phyloP scores from a whole-genome alignment of 2,329 filamentous ascomycete species.

The Ascochyta koolunga region DNA sequence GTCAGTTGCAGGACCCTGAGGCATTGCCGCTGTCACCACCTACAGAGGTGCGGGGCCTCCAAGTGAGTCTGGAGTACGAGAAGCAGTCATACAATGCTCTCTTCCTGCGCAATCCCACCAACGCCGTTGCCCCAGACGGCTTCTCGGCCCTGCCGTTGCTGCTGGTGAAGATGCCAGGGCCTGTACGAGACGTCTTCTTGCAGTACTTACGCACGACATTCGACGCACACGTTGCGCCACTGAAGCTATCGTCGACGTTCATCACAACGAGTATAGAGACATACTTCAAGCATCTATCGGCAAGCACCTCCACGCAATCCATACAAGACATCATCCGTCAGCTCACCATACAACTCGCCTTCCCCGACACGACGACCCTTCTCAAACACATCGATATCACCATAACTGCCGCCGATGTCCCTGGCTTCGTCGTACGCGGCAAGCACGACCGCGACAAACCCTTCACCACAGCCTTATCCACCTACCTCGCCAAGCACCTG shows the following conservation, averaged over 20 bases:
- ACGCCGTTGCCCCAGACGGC: conserved; percentile 36
- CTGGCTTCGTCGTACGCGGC: conserved; percentile 42
- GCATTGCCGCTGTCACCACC: conserved; percentile 32
- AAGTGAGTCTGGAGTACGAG: conserved; percentile 58
- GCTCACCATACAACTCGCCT: conserved; percentile 46
- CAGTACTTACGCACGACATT: conserved; percentile 58
- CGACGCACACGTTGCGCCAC: conserved; percentile 55
- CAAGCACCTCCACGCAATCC: conserved; percentile 34
- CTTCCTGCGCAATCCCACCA: conserved; percentile 51
- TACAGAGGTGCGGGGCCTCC: conserved; percentile 50
- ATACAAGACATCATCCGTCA: conserved; percentile 41
- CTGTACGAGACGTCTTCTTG: conserved; percentile 56
- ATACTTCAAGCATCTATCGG: conserved; percentile 66
- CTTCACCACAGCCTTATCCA: conserved; percentile 49
- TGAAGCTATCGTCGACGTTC: conserved; percentile 54
- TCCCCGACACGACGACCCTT: conserved; percentile 34
- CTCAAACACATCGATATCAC: conserved; percentile 53
- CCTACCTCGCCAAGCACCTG: conserved; percentile 50
- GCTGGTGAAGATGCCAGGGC: conserved; percentile 57
- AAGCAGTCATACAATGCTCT: conserved; percentile 57
- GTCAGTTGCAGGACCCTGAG: conserved; percentile 41
- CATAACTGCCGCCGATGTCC: conserved; percentile 50
- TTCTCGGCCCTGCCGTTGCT: conserved; percentile 59
- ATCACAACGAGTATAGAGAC: conserved; percentile 53
- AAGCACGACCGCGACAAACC: conserved; percentile 27